Conservation (phyloP, 2,329 filamentous ascomycete genomes). For the Aspergillus sp. region DNA sequence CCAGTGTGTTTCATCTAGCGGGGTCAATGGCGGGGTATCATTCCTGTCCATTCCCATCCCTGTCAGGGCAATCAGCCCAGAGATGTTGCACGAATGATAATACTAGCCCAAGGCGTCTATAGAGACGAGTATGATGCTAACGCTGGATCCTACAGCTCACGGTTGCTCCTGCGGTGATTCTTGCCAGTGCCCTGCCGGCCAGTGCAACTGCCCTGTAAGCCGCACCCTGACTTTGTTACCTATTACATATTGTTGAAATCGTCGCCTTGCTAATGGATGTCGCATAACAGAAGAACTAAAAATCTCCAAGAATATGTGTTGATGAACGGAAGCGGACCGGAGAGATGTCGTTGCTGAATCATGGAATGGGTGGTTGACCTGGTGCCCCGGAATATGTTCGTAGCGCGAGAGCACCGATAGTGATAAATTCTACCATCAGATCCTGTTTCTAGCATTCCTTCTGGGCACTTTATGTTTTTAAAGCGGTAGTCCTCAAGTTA, state of each 20-base stretch:
- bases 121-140: not conserved
- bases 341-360: not conserved
- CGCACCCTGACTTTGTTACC: not conserved
- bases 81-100: constrained; percentile 6
- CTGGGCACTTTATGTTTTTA: not conserved
- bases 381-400: not conserved
- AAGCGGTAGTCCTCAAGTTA: not conserved
- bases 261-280: not conserved
- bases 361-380: not conserved
- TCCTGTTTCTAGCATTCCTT: not conserved
- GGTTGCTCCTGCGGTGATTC: constrained; percentile 42
- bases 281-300: constrained; percentile 6
- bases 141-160: constrained; percentile 26
- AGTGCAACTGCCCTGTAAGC: constrained; percentile 42
- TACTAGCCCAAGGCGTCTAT: not conserved
- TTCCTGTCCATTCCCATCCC: not conserved
- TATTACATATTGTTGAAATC: not conserved
- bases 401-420: not conserved
- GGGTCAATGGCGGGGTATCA: constrained; percentile 10
- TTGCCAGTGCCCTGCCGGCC: constrained; percentile 43
- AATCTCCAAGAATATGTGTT: not conserved
- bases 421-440: not conserved
- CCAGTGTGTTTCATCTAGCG: not conserved
- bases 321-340: not conserved
- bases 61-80: not conserved